Evolutionary conservation across 2,329 filamentous ascomycete species (phyloP).

Genomic region (Hyphodiscus sp.): DNA sequence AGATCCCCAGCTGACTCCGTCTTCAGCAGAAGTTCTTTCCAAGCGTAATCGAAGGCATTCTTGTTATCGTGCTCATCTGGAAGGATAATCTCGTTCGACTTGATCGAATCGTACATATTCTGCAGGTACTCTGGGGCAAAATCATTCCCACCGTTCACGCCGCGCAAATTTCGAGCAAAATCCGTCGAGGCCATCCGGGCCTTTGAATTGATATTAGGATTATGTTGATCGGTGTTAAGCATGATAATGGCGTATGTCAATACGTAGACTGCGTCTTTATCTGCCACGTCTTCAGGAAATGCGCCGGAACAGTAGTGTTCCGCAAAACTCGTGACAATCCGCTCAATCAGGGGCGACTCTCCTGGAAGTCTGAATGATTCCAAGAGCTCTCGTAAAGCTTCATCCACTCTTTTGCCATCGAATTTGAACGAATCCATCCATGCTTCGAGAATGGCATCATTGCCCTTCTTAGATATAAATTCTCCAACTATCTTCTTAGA

Average conservation of each 20-base stretch:
- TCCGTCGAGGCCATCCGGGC: slow-evolving; percentile 80
- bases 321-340: slow-evolving; percentile 81
- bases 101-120: slow-evolving; percentile 86
- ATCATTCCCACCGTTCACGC: slow-evolving; percentile 79
- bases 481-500: slow-evolving; percentile 91
- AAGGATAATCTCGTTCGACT: slow-evolving; percentile 87
- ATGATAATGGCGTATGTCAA: slow-evolving; percentile 96
- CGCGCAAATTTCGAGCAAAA: slow-evolving; percentile 84
- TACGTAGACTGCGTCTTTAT: slow-evolving; percentile 84
- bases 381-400: slow-evolving; percentile 79
- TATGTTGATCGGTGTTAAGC: slow-evolving; percentile 95
- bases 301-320: slow-evolving; percentile 73
- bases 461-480: slow-evolving; percentile 84
- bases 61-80: slow-evolving; percentile 97
- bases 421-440: slow-evolving; percentile 91
- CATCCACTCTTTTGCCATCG: slow-evolving; percentile 75
- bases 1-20: slow-evolving; percentile 69
- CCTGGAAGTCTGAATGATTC: slow-evolving; percentile 91
- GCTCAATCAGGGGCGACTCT: slow-evolving; percentile 86
- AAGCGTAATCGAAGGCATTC: slow-evolving; percentile 94
- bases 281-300: slow-evolving; percentile 66
- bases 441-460: slow-evolving; percentile 75
- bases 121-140: slow-evolving; percentile 80
- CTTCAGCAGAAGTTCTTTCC: slow-evolving; percentile 89
- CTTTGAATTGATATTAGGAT: slow-evolving; percentile 72